Base-by-base conservation (phyloP, 495 filamentous ascomycete genomes). In the Aspergillus homomorphus region DNA sequence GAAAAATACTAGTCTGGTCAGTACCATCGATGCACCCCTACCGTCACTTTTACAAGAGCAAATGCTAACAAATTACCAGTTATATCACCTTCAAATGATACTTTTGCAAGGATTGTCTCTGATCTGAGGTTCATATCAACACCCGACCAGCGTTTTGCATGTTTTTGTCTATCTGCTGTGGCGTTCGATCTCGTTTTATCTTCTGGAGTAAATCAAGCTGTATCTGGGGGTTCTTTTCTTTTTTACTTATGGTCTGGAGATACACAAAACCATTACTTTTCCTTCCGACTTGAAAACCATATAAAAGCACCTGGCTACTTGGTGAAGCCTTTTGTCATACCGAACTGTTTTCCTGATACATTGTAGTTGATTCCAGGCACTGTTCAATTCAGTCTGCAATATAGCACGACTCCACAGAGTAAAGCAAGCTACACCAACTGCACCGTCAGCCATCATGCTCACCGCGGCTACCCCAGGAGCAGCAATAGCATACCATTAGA, bases 1-100 rank as follows among this genome's bases (percentile, higher is more conserved):
- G 51, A 62, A 65, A 54, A 38, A 48, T n/a, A 55, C 21, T 33
- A 64, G 30, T 63, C 43, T 65, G 65, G 65, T 68, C 9, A 61
- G 65, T 57, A 20, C 19, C 9, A 1, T n/a, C 22, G 26, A 46
- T 5, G 41, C 3, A 43, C 50, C 23, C 19, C 14, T 23, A 19
- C 21, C 4, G 12, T n/a, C 44, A 19, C n/a, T n/a, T n/a, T n/a
- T n/a, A n/a, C n/a, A 16, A 16, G 2, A 16, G 1, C 19, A 1
- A 23, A 26, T 15, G 8, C 2, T 18, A 51, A 10, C 9, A 30
- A n/a, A 15, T 22, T 24, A 56, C 28, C 38, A n/a, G 12, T 45
- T 16, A 38, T 9, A 12, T 38, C 33, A 38, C 33, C 33, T 6
- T 9, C 12, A 7, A 38, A 38, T 38, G 33, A 38, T 12, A 2